Evolutionary conservation across 2,329 filamentous ascomycete species (phyloP).

Genomic region (Aureobasidium sp.): DNA sequence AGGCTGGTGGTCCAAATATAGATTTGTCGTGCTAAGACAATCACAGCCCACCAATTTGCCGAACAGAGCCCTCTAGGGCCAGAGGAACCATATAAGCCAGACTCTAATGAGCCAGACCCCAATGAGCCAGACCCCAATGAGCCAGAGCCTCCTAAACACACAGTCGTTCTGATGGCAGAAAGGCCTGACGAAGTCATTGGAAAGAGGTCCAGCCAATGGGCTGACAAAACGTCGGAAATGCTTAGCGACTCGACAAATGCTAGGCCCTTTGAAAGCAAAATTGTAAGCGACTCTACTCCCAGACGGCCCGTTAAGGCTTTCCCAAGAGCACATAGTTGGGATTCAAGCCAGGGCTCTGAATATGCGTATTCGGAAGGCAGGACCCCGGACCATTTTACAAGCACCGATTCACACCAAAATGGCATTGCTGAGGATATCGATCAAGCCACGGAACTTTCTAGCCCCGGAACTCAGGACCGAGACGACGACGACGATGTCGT

Average conservation of each 20-base stretch:
- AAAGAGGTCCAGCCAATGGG: background rate
- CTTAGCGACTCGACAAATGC: no score
- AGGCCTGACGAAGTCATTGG: background rate
- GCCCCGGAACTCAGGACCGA: background rate
- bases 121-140: no score
- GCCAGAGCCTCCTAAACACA: no score
- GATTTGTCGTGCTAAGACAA: background rate
- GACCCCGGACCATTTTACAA: background rate
- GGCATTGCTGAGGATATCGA: no score
- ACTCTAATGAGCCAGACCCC: no score
- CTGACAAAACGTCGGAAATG: background rate
- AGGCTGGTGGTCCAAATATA: no score
- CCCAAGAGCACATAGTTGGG: background rate
- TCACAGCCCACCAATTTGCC: background rate
- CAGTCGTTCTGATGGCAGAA: no score
- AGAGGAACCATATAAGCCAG: accelerated
- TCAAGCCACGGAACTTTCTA: background rate
- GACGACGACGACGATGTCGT: no score
- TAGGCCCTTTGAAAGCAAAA: no score
- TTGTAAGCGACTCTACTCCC: no score
- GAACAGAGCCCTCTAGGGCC: background rate
- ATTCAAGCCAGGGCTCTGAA: background rate
- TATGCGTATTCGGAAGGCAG: background rate
- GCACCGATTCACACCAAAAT: no score
- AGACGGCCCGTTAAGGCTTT: no score